Evolutionary conservation across 352 stramenopile genomes (phyloP), one percentile per base, ranked within the genome.

Genomic region (Phytophthora chlamydospora): DNA sequence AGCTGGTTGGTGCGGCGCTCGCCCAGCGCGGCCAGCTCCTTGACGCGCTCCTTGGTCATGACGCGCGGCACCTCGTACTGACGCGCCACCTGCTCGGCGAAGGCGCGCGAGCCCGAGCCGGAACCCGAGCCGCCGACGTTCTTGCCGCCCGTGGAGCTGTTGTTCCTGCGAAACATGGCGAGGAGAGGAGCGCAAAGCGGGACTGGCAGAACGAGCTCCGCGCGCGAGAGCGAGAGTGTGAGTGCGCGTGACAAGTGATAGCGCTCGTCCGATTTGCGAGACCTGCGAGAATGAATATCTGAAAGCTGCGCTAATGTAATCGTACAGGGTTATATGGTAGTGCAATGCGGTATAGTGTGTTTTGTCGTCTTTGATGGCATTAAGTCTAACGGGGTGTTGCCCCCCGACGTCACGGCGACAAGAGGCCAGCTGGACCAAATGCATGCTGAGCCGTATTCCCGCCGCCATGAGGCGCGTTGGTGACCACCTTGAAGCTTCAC

Each of bases 1-100:
- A 93, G 76, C 59, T 83, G 68, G 31, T 83, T 82, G 38, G 81
- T 59, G 50, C 82, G 84, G 6, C 43, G 35, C 60, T 89, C 80
- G 47, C 80, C 78, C 12, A 78, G 63, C 5, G 62, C 45, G 12
- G 83, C 81, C 42, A 88, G 63, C 49, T 76, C 55, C 35, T 63
- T 65, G 34, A 76, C 62, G 43, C 71, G 58, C 34, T 84, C 71
- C 24, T 63, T 67, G 16, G 65, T 75, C 57, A 91, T 75, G 38
- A 66, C 52, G 51, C 71, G 58, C 31, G 66, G 59, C 43, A 89
- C 70, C 34, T 85, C 68, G 51, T 92, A 92, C 47, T 86, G 78
- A 16, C 73, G 66, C n/a, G 69, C 60, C 38, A 92, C 75, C 66
- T 88, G 78, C 35, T 85, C 71, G 29, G 71, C 69, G 67, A 84